These are phyloP conservation scores for Hibiscus syriacus DNA, from an alignment of 345 rosid species.

Conservation along the genomic window DNA sequence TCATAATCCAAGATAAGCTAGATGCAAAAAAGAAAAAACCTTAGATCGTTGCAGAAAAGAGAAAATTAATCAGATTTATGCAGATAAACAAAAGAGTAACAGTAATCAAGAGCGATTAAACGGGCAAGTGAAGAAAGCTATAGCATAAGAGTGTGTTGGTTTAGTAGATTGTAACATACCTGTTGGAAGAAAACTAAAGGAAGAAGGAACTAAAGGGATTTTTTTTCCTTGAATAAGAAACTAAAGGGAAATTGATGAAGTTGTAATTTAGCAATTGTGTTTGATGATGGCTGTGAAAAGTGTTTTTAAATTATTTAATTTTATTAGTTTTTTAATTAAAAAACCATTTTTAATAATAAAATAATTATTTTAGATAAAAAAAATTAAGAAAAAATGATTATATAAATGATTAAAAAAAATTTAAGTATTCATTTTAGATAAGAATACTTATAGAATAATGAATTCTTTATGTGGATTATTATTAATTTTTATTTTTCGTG, in stretches of 20 bases:
- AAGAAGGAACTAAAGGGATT: neutral
- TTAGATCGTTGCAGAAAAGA: neutral
- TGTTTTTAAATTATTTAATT: too few species aligned
- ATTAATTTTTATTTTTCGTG: too few species aligned
- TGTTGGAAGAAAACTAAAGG: slow-evolving; percentile 7
- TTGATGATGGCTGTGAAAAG: too few species aligned
- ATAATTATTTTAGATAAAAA: too few species aligned
- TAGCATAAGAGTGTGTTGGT: neutral
- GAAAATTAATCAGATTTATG: neutral
- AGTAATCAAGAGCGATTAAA: neutral
- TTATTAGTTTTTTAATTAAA: too few species aligned
- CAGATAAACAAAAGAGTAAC: neutral
- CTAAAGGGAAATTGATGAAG: neutral
- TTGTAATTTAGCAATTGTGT: too few species aligned
- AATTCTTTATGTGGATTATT: too few species aligned
- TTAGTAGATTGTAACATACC: slow-evolving; percentile 6
- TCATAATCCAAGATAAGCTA: neutral
- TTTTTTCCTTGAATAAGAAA: neutral
- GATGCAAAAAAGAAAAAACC: neutral
- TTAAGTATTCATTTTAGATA: too few species aligned
- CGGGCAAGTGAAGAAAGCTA: neutral
- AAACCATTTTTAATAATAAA: too few species aligned
- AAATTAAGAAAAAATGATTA: too few species aligned
- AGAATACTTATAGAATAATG: too few species aligned
- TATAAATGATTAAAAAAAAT: too few species aligned